These are phyloP conservation scores for Aspergillus mulundensis DNA, from an alignment of 495 filamentous ascomycete species.

Conservation along the genomic window DNA sequence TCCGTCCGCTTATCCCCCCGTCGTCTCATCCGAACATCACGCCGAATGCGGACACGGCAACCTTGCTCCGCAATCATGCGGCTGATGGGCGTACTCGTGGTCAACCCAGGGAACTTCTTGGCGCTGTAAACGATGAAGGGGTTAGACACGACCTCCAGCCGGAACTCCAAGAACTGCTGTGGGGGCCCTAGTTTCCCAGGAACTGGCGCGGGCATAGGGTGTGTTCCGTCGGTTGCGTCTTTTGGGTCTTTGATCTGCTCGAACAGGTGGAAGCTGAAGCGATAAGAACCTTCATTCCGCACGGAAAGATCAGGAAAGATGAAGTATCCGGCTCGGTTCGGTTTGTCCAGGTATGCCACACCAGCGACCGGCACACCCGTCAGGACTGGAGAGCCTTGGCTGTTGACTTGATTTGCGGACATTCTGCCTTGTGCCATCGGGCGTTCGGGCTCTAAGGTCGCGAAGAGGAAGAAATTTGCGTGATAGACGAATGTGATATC, in stretches of 20 bases:
- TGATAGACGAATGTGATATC: conserved; percentile 92
- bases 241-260: conserved; percentile 83
- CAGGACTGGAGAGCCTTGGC: conserved; percentile 74
- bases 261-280: conserved; percentile 85
- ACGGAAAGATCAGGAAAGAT: conserved; percentile 97
- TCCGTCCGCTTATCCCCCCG: conserved; percentile 69
- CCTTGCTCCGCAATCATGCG: conserved; percentile 93
- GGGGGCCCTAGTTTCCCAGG: conserved; percentile 33
- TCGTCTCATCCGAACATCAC: conserved; percentile 95
- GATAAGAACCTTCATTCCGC: conserved; percentile 89
- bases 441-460: conserved; percentile 83
- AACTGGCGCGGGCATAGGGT: conserved; percentile 15
- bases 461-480: conserved; percentile 96
- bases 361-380: conserved; percentile 95
- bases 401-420: conserved; percentile 56
- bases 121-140: conserved; percentile 92
- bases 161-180: conserved; percentile 52
- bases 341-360: conserved; percentile 94
- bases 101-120: conserved; percentile 96
- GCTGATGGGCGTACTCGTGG: conserved; percentile 85
- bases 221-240: conserved; percentile 54
- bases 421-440: conserved; percentile 79
- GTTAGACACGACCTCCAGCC: conserved; percentile 86
- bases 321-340: conserved; percentile 89
- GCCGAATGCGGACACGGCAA: conserved; percentile 91